Conservation (phyloP, 495 filamentous ascomycete genomes). For the Pyrenula aspistea region DNA sequence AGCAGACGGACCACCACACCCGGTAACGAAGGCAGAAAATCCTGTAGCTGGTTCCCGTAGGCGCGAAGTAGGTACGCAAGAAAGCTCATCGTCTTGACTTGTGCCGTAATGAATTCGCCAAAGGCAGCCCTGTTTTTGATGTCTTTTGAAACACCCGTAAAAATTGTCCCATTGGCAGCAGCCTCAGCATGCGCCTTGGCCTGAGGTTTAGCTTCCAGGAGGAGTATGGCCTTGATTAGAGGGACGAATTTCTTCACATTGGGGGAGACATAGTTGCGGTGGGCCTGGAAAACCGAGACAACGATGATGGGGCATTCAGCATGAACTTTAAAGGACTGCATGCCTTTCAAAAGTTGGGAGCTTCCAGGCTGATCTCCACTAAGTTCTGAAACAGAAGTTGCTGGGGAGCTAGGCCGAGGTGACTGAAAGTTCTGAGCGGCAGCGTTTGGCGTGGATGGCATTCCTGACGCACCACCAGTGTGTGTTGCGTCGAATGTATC, state of each 20-base stretch:
- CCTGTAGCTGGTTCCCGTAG: conserved; percentile 75
- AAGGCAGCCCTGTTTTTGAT: conserved; percentile 92
- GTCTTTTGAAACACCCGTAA: conserved; percentile 85
- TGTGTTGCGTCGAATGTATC: conserved; percentile 78
- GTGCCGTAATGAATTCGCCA: conserved; percentile 92
- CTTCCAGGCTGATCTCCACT: conserved; percentile 69
- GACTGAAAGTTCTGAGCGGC: conserved; percentile 64
- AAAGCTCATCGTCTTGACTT: conserved; percentile 99
- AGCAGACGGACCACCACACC: conserved; percentile 85
- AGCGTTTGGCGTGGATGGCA: conserved; percentile 69
- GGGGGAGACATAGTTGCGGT: conserved; percentile 59
- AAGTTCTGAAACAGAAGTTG: conserved; percentile 64
- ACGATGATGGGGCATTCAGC: conserved; percentile 98
- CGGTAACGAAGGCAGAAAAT: conserved; percentile 80
- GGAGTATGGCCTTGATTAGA: conserved; percentile 78
- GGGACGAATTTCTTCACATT: conserved; percentile 94
- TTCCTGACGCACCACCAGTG: conserved; percentile 49
- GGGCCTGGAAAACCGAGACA: conserved; percentile 93
- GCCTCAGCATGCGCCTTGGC: conserved; percentile 84
- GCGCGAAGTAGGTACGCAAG: conserved; percentile 84
- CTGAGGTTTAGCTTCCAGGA: conserved; percentile 86
- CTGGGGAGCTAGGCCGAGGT: conserved; percentile 79
- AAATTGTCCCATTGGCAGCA: conserved; percentile 58
- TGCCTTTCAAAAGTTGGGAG: conserved; percentile 71
- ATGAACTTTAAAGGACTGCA: conserved; percentile 98